phyloP scores from a whole-genome alignment of 306 rosid species.

The Fagus crenata region DNA sequence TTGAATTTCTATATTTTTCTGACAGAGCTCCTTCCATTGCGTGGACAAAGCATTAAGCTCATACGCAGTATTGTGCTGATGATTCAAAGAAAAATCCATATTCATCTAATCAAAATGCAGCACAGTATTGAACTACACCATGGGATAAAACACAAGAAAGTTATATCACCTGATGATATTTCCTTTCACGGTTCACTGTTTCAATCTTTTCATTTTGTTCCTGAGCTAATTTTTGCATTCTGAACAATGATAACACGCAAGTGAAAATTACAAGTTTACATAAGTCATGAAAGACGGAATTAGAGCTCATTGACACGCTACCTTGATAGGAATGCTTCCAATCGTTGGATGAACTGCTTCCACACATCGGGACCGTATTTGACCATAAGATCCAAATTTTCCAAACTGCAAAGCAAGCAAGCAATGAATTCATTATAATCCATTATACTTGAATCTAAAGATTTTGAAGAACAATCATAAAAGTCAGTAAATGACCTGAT shows the following conservation, averaged over 20 bases:
- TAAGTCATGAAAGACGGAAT: not conserved
- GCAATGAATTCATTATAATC: not conserved
- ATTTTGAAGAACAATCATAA: not conserved
- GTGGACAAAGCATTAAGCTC: conserved; percentile 87
- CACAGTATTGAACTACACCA: conserved; percentile 18
- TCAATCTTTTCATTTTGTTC: conserved; percentile 75
- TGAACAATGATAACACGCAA: conserved; percentile 39
- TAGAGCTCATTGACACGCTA: not conserved
- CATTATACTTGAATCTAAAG: not conserved
- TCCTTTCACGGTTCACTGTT: conserved; percentile 88
- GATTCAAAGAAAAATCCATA: conserved; percentile 7
- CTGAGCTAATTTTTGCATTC: conserved; percentile 87
- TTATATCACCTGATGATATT: conserved; percentile 81
- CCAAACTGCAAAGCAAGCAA: conserved; percentile 58
- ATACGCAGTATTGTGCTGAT: conserved; percentile 84
- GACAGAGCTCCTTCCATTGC: conserved; percentile 91
- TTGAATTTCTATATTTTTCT: conserved; percentile 80
- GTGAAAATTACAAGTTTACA: not conserved
- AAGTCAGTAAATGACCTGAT: conserved; percentile 44
- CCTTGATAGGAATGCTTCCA: conserved; percentile 77
- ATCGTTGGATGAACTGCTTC: conserved; percentile 75
- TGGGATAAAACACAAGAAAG: conserved; percentile 15
- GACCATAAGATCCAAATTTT: conserved; percentile 78
- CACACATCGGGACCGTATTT: conserved; percentile 87
- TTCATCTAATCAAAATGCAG: conserved; percentile 20